Evolutionary conservation across 192 early-diverging fungal genomes (phyloP), one percentile per base, ranked within the genome.

Genomic region (Umbelopsis vinacea): DNA sequence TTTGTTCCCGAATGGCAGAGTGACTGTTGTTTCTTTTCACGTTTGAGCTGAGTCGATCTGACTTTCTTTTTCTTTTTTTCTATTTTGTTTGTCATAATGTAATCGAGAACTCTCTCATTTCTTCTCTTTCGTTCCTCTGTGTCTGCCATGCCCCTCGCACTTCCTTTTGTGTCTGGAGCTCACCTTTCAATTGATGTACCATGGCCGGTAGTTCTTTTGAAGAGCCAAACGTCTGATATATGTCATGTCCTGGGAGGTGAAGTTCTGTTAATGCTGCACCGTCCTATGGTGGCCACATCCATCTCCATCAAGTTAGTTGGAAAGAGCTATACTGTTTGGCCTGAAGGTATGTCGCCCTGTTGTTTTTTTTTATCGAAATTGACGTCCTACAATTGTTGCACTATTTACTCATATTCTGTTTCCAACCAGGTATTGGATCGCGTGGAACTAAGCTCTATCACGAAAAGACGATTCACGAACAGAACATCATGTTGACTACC

Each of bases 401-500:
- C 26, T 14, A 37, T n/a, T 12, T 26, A n/a, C 21, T 55, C 8
- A 45, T 48, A 7, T 14, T 26, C n/a, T 43, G 29, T 10, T 22
- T 66, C 53, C 29, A 29, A 40, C 53, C 14, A 77, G 76, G 76
- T 15, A 45, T 78, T 43, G 68, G 72, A 3, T n/a, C 68, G 15
- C 46, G 72, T 6, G 63, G 48, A 37, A 77, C 54, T 15, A 73
- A 71, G 35, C 24, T 71, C 9, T 74, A 69, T 17, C 55, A 78
- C 43, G 76, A 78, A 78, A 78, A 78, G 52, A 67, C 23, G 0
- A 71, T 78, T 15, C 69, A 78, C 29, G 71, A 73, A 26, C 76
- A 78, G 67, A 70, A 73, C 57, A 45, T 78, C 14, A 67, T 74
- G 11, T 37, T 78, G 4, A 37, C 71, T 22, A 50, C 74, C 21